Percentiles rank a stretch among this genome's conserved stretches.
Evolutionary conservation across 2,329 filamentous ascomycete genomes (phyloP).

Genomic region (Clarireedia monteithiana): DNA sequence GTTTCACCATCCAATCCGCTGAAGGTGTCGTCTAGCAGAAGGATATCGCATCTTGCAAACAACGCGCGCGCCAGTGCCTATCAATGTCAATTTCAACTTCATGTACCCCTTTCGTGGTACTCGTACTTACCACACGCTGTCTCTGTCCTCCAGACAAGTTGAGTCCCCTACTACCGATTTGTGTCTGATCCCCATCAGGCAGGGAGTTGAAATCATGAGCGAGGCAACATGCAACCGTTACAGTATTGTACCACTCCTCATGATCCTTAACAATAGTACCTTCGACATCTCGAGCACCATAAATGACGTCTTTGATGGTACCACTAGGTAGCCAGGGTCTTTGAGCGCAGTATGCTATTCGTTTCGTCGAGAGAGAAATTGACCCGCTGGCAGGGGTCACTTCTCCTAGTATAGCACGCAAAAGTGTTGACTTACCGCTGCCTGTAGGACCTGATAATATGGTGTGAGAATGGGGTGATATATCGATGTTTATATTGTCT

Average conservation of each 20-base stretch:
- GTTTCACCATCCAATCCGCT: slow-evolving; percentile 40
- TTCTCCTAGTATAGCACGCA: slow-evolving; percentile 28
- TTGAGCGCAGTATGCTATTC: slow-evolving; percentile 33
- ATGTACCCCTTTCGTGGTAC: neutral
- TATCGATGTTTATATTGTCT: neutral
- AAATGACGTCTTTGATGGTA: slow-evolving; percentile 30
- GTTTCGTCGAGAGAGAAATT: slow-evolving; percentile 23
- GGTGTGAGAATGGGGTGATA: neutral
- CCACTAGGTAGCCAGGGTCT: slow-evolving; percentile 32
- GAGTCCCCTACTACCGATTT: slow-evolving; percentile 36
- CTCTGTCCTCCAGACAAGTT: slow-evolving; percentile 39
- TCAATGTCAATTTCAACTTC: neutral
- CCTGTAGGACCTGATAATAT: slow-evolving; percentile 25
- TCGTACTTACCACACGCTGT: slow-evolving; percentile 31
- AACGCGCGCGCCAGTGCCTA: slow-evolving; percentile 39
- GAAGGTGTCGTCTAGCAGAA: slow-evolving; percentile 41
- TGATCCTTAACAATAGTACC: slow-evolving; percentile 12
- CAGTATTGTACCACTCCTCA: slow-evolving; percentile 28
- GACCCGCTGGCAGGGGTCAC: slow-evolving; percentile 18
- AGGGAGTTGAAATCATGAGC: slow-evolving; percentile 24
- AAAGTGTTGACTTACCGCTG: slow-evolving; percentile 28
- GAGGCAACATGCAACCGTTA: slow-evolving; percentile 23
- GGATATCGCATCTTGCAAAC: slow-evolving; percentile 33
- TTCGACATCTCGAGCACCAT: slow-evolving; percentile 19
- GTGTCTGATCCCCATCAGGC: slow-evolving; percentile 31